Base-by-base conservation (phyloP, 1,284 basidiomycete species). In the Ganoderma lucidum region DNA sequence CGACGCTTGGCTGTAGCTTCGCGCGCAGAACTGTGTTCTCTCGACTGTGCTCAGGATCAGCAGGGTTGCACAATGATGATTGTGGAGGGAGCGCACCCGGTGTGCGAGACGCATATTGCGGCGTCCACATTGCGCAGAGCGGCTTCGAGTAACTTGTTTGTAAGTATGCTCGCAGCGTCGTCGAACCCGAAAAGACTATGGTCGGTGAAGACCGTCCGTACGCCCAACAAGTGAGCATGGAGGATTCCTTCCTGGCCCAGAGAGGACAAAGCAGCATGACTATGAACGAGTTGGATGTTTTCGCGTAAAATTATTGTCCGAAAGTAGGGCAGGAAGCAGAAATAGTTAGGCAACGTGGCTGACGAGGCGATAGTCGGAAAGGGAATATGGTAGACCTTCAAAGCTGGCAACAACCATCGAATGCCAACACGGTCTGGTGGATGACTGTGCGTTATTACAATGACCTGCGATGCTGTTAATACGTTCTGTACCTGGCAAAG, bases 81-180 rank as follows among this genome's bases (percentile, higher is more conserved):
- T 53, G 8, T 48, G 42, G 32, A 19, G 12, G 44, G 6, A 6
- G 80, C 87, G 74, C 77, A 95, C 95, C 96, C 96, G 0, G 96
- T 98, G 81, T 99, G 94, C n/a, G 95, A 97, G 62, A 99, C 98
- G 77, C 96, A 98, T 42, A 99, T 96, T 0, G 95, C 95, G 0
- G 92, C 95, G 73, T 99, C 97, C 0, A 97, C 93, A 79, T 97
- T 97, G 71, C 92, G 89, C 75, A 99, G 83, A 1, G 93, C 93
- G 17, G 90, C 95, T 15, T 90, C 93, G 37, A 99, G 84, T 48
- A 99, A 86, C 80, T 99, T 99, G 84, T 99, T 99, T 6, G 98
- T 99, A 73, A 99, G 83, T 62, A 99, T 97, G 75, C 96, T 96
- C 0, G 96, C 96, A 19, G 96, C 96, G 76, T 98, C 97, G 59